Base-by-base conservation (phyloP, 2,329 filamentous ascomycete species). In the Pestalotiopsis sp. region DNA sequence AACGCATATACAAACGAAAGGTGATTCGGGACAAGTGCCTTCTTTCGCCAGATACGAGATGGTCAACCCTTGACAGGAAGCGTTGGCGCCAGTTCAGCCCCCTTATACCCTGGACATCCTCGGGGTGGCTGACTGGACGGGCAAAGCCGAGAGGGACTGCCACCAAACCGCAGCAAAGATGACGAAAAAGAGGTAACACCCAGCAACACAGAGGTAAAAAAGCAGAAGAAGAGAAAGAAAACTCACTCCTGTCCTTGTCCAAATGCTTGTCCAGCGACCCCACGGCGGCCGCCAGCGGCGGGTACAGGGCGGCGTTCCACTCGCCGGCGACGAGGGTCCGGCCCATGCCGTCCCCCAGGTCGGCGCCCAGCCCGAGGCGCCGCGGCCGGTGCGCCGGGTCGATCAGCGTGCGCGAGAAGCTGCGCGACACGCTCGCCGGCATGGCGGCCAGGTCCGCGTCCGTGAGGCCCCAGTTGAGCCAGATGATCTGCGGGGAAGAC, bases 401-500 rank as follows among this genome's bases (percentile, higher is more conserved):
- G 57, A 83, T 72, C 7, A 79, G 74, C 24, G 77, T 73, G 67
- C 76, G 78, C 56, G 83, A 81, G 74, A 89, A 89, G 14, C 83
- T 80, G 13, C 83, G 76, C 65, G 81, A 73, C 4, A 85, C 78
- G 14, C 79, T 79, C 7, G 86, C 83, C 6, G 86, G 86, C 79
- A 89, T 83, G 3, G 69, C 74, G 3, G 73, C 72, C 14, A 89
- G 73, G 70, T 89, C 86, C 20, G 77, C 71, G n/a, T 86, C 82
- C 0, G 80, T 85, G 48, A 89, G 77, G 2, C 86, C 86, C 87
- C 86, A 89, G 71, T 86, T 88, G 57, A 87, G 78, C 84, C 85
- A 87, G 22, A 87, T 75, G 22, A 87, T 71, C 72, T 35, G 30
- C 6, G 7, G 30, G 30, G 2, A 35, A 9, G 24, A 9, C 30